Percentiles rank a stretch among this genome's conserved stretches.
Conservation (phyloP, 2,329 filamentous ascomycete species). For the Xylaria sp. region DNA sequence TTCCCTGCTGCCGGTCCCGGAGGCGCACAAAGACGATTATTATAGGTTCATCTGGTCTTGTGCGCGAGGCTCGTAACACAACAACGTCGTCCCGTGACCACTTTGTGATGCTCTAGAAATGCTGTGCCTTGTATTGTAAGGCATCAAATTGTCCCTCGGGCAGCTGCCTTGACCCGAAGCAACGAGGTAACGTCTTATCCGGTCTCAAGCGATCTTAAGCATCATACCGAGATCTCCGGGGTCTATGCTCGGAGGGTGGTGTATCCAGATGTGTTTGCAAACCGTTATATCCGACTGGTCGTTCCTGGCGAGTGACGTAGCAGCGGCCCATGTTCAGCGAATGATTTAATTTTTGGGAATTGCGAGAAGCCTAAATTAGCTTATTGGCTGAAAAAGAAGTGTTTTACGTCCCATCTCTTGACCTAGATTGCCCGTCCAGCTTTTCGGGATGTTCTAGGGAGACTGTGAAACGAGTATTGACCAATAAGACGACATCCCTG, state of each 20-base stretch:
- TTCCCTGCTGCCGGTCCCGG: background rate
- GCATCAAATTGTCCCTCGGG: background rate
- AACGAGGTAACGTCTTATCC: conserved; percentile 8
- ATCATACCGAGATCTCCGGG: background rate
- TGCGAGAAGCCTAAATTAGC: background rate
- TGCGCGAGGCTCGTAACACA: conserved; percentile 2
- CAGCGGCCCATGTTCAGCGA: no score
- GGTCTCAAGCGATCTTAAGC: background rate
- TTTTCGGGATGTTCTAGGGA: background rate
- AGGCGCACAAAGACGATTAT: conserved; percentile 2
- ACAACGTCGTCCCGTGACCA: background rate
- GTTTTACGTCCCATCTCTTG: background rate
- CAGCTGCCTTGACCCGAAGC: background rate
- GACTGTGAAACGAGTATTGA: background rate
- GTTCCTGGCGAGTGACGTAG: background rate
- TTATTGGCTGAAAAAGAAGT: conserved; percentile 2
- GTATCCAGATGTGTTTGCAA: background rate
- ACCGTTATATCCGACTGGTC: conserved; percentile 4
- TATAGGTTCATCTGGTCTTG: conserved; percentile 1
- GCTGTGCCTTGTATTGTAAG: background rate
- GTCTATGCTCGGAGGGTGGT: background rate
- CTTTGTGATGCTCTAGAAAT: background rate
- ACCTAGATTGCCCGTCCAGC: background rate
- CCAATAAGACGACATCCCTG: background rate
- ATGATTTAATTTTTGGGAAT: background rate